Percentiles rank a stretch among this genome's conserved stretches.
Conservation (phyloP, 75 land plant species). For the Sequoiadendron giganteum region DNA sequence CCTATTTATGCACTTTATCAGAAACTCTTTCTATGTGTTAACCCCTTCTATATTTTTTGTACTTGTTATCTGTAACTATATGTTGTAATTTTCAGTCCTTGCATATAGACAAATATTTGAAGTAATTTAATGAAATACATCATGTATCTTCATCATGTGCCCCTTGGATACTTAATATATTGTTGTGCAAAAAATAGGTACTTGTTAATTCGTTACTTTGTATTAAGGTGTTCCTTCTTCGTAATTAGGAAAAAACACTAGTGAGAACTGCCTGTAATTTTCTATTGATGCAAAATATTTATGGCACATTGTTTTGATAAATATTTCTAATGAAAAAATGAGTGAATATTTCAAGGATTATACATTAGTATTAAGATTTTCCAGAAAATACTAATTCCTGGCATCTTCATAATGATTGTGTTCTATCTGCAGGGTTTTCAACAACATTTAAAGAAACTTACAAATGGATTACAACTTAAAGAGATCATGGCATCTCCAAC, state of each 20-base stretch:
- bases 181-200: not conserved
- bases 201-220: not conserved
- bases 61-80: not conserved
- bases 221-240: not conserved
- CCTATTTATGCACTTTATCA: not conserved
- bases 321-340: too few relatives aligned
- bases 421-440: constrained; percentile 1
- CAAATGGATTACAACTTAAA: constrained; percentile 29
- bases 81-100: not conserved
- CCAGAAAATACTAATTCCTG: not conserved
- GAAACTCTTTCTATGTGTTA: not conserved
- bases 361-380: not conserved
- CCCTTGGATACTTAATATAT: not conserved
- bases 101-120: not conserved
- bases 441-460: constrained; percentile 4
- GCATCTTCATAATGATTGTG: not conserved
- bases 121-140: not conserved
- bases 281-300: not conserved
- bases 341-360: not conserved
- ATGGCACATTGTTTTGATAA: not conserved
- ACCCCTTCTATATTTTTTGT: not conserved
- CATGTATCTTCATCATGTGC: not conserved
- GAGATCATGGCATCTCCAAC: constrained; percentile 55
- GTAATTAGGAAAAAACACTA: not conserved
- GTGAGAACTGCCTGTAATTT: not conserved